These are phyloP conservation scores for Penicillium argentinense DNA, from an alignment of 495 filamentous ascomycete species.

Conservation along the genomic window DNA sequence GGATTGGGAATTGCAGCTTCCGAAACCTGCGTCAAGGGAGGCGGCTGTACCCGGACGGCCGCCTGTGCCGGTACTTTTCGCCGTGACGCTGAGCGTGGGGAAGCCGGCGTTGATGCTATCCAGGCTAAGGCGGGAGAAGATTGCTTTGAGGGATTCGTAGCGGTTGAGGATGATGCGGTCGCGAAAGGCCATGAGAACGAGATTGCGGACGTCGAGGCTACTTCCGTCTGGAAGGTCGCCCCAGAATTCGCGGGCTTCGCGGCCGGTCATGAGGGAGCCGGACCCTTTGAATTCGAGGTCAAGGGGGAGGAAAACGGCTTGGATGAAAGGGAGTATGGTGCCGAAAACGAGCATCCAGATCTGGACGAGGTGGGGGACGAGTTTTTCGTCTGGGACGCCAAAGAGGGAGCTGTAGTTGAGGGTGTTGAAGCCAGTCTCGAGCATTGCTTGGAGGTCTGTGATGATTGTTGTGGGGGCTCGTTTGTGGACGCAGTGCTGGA, in stretches of 20 bases:
- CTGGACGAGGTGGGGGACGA: slow-evolving; percentile 85
- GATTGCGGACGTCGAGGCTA: slow-evolving; percentile 78
- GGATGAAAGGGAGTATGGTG: slow-evolving; percentile 87
- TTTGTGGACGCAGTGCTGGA: slow-evolving; percentile 73
- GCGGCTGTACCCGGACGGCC: slow-evolving; percentile 67
- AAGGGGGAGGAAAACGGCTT: slow-evolving; percentile 92
- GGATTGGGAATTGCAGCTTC: slow-evolving; percentile 72
- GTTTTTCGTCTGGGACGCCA: slow-evolving; percentile 73
- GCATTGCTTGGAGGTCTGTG: slow-evolving; percentile 76
- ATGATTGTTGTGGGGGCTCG: slow-evolving; percentile 66
- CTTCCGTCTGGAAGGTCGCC: slow-evolving; percentile 54
- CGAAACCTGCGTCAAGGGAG: slow-evolving; percentile 66
- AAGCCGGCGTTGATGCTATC: slow-evolving; percentile 70
- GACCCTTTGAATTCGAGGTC: slow-evolving; percentile 91
- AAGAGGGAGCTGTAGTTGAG: slow-evolving; percentile 76
- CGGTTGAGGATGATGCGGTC: slow-evolving; percentile 84
- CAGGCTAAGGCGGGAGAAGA: slow-evolving; percentile 87
- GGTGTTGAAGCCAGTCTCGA: slow-evolving; percentile 77
- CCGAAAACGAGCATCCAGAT: slow-evolving; percentile 93
- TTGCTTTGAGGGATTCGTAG: slow-evolving; percentile 80
- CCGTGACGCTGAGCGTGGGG: slow-evolving; percentile 44
- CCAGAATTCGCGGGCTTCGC: slow-evolving; percentile 88
- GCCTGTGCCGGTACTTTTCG: slow-evolving; percentile 45
- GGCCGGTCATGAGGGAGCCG: slow-evolving; percentile 70
- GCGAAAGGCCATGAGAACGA: slow-evolving; percentile 87